phyloP scores from a whole-genome alignment of 306 rosid species.

The Parietaria judaica region DNA sequence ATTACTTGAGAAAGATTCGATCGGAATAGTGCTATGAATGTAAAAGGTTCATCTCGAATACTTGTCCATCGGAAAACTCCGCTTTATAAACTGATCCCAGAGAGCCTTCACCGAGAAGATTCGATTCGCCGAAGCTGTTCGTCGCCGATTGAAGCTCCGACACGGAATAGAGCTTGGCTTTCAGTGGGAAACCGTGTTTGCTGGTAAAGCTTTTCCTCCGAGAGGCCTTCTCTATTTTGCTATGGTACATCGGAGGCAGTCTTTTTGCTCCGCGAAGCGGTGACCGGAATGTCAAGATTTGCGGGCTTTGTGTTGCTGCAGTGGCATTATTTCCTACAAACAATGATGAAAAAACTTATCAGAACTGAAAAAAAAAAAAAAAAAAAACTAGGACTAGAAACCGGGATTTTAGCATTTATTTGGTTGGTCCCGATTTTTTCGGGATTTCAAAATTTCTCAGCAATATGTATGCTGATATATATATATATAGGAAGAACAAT shows the following conservation, averaged over 20 bases:
- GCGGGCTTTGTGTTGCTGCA: constrained; percentile 41
- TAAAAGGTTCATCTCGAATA: constrained; percentile 20
- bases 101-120: constrained; percentile 79
- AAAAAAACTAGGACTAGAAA: not conserved
- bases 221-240: constrained; percentile 39
- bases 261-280: constrained; percentile 49
- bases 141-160: constrained; percentile 75
- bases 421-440: too few relatives aligned
- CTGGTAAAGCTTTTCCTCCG: constrained; percentile 54
- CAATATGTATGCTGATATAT: not conserved
- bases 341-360: not conserved
- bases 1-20: constrained; percentile 12
- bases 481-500: constrained; percentile 10
- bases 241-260: constrained; percentile 36
- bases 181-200: constrained; percentile 43
- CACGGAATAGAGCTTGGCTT: constrained; percentile 56
- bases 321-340: constrained; percentile 29
- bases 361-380: not conserved
- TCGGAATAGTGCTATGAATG: constrained; percentile 1
- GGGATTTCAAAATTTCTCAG: not conserved
- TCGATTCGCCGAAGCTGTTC: constrained; percentile 57
- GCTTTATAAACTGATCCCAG: constrained; percentile 90
- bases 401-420: too few relatives aligned
- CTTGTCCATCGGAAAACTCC: constrained; percentile 71
- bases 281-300: constrained; percentile 39